These are phyloP conservation scores for Talaromyces adpressus DNA, from an alignment of 495 filamentous ascomycete species.

Conservation along the genomic window DNA sequence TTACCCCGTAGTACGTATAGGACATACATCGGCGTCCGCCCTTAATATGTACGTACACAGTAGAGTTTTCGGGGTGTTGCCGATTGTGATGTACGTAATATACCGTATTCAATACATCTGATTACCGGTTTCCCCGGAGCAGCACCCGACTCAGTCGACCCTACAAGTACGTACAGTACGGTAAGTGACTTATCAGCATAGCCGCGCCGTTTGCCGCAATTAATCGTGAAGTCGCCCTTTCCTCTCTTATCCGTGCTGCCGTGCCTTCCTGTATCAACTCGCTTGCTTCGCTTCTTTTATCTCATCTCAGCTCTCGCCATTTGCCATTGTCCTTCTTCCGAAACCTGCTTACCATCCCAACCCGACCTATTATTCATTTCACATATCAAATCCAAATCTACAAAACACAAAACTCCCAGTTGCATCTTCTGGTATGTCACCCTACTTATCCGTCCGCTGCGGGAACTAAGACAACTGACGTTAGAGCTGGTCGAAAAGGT, in stretches of 20 bases:
- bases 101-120: neutral
- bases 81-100: neutral
- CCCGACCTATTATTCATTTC: neutral
- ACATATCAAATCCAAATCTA: neutral
- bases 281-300: neutral
- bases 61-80: too few relatives aligned
- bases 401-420: neutral
- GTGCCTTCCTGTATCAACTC: neutral
- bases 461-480: conserved; percentile 5
- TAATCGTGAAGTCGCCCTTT: neutral
- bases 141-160: too few relatives aligned
- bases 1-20: neutral
- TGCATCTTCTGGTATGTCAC: neutral
- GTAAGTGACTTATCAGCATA: neutral
- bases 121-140: neutral
- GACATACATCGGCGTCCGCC: neutral
- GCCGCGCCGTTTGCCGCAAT: neutral
- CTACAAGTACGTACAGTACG: too few relatives aligned
- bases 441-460: neutral
- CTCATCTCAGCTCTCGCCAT: neutral
- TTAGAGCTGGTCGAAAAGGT: neutral
- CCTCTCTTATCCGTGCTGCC: neutral
- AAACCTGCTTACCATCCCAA: neutral
- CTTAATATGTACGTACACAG: neutral
- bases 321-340: neutral